Conservation (phyloP, 208 protist genomes). For the Crithidia thermophila region DNA sequence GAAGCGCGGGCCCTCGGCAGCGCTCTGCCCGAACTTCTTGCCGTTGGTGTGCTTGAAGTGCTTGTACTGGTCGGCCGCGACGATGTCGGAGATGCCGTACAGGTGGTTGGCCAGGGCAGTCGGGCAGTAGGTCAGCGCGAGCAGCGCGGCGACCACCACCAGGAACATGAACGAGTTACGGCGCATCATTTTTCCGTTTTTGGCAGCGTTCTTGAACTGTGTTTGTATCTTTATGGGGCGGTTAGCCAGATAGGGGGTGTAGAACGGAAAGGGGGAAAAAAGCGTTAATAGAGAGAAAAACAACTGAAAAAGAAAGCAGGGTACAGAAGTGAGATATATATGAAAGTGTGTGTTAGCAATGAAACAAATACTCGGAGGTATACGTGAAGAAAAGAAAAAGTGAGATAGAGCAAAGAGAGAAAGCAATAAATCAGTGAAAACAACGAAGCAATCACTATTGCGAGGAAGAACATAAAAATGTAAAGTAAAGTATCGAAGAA, state of each 20-base stretch:
- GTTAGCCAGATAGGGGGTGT: too few species aligned
- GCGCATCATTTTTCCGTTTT: constrained; percentile 10
- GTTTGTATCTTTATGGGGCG: background rate
- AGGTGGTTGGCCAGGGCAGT: constrained; percentile 1
- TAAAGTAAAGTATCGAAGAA: constrained; percentile 3
- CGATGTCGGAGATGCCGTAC: constrained; percentile 1
- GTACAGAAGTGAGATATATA: too few species aligned
- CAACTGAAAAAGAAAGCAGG: too few species aligned
- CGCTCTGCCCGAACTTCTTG: constrained; percentile 63
- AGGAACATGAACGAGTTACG: constrained; percentile 21
- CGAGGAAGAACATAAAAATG: constrained; percentile 2
- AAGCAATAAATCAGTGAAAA: background rate
- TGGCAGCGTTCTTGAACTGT: background rate
- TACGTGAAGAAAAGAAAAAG: background rate
- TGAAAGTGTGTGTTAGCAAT: background rate
- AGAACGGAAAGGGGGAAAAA: background rate
- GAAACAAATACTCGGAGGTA: background rate
- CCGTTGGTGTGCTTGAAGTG: constrained; percentile 69
- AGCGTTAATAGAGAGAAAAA: too few species aligned
- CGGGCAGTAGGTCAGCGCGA: constrained; percentile 14
- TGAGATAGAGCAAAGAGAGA: background rate
- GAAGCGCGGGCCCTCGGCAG: constrained; percentile 57
- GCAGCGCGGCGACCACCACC: constrained; percentile 18
- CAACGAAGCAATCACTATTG: background rate
- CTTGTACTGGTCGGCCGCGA: constrained; percentile 42